A percentile compares a stretch with the other conserved stretches of the same genome.
phyloP scores from a whole-genome alignment of 2,329 filamentous ascomycete genomes.

The Fusarium buharicum region DNA sequence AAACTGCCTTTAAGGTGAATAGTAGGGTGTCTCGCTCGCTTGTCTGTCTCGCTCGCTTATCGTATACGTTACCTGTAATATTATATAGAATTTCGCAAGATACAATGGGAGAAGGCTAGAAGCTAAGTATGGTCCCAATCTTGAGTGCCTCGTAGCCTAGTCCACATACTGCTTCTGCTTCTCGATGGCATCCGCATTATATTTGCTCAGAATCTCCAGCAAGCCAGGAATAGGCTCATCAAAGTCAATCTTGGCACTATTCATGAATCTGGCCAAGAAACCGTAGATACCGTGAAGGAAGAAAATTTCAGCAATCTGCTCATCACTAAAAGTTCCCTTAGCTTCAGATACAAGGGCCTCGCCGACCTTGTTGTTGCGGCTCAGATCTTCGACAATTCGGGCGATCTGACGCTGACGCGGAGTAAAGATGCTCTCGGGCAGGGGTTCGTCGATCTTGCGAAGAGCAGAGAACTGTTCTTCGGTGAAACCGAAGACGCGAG shows the following conservation, averaged over 20 bases:
- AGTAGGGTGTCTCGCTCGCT: too few species aligned
- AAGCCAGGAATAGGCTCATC: conserved; percentile 18
- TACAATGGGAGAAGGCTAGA: too few species aligned
- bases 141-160: background rate
- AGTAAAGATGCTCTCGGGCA: conserved; percentile 8
- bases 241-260: conserved; percentile 16
- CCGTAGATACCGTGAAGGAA: conserved; percentile 9
- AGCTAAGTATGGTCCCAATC: too few species aligned
- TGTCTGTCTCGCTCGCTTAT: too few species aligned
- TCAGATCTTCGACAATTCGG: conserved; percentile 3
- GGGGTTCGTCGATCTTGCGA: background rate
- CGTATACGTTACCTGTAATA: too few species aligned
- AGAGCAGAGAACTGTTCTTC: conserved; percentile 11
- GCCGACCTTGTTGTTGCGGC: background rate
- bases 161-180: conserved; percentile 6
- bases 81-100: too few species aligned
- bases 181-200: conserved; percentile 1
- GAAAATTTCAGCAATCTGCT: conserved; percentile 14
- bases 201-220: background rate
- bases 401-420: conserved; percentile 9
- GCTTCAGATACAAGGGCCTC: background rate
- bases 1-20: too few species aligned
- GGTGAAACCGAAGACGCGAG: conserved; percentile 6
- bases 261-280: conserved; percentile 16
- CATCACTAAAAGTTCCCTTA: background rate